These are phyloP conservation scores for Ustilago xerochloae DNA, from an alignment of 1,284 basidiomycete genomes.

Conservation along the genomic window DNA sequence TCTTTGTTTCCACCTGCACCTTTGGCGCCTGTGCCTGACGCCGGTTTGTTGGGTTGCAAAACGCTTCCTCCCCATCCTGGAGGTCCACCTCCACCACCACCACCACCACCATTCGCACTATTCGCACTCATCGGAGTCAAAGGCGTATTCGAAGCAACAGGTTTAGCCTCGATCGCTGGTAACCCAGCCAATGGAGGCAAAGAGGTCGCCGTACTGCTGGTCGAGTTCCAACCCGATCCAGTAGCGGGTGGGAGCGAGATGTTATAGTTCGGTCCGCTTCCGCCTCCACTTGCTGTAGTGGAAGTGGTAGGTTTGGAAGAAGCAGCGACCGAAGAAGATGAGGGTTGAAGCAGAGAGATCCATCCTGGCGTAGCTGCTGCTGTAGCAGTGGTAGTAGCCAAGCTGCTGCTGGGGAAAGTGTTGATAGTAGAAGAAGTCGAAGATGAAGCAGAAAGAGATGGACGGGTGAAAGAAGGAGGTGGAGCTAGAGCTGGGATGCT, in stretches of 20 bases:
- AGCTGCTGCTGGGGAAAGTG: not conserved
- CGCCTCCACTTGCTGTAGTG: not conserved
- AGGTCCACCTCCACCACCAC: constrained; percentile 4
- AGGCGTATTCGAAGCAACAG: not conserved
- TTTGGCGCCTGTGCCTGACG: not conserved
- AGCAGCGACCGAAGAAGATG: constrained; percentile 8
- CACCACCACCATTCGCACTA: constrained; percentile 2
- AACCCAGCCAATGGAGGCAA: constrained; percentile 1
- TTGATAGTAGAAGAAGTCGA: constrained; percentile 16
- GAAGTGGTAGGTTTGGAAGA: not conserved
- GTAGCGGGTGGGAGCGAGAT: constrained; percentile 48
- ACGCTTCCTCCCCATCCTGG: constrained; percentile 45
- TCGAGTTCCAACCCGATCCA: constrained; percentile 14
- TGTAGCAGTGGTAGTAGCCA: not conserved
- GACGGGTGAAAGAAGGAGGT: constrained; percentile 19
- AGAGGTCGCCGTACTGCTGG: not conserved
- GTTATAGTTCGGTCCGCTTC: constrained; percentile 56
- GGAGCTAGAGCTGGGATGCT: constrained; percentile 23
- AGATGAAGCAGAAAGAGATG: constrained; percentile 10
- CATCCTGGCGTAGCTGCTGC: constrained; percentile 17
- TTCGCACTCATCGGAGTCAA: not conserved
- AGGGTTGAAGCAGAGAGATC: constrained; percentile 30
- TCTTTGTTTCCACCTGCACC: constrained; percentile 3
- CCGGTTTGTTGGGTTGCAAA: constrained; percentile 40
- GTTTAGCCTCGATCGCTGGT: constrained; percentile 14